Base-by-base conservation (phyloP, 805 yeast species). In the Yarrowia sp. region DNA sequence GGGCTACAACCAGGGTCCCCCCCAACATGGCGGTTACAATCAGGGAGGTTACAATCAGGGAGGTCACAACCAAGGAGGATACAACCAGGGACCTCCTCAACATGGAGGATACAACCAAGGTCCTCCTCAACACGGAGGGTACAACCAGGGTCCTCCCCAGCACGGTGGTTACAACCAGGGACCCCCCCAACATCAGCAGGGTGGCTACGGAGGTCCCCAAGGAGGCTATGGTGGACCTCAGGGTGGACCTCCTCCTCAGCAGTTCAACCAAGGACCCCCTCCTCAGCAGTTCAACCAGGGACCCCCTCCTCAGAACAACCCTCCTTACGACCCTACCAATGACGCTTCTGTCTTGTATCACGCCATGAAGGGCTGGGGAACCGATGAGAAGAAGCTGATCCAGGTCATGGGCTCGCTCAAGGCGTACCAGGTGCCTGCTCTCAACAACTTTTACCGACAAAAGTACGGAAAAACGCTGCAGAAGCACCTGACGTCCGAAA, bases 291-390 rank as follows among this genome's bases (percentile, higher is more conserved):
- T 9, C 19, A 17, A 17, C 30, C 30, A 19, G 13, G 30, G 30
- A 24, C 49, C 49, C 20, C 49, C 49, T 44, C 33, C 49, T 20
- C 56, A 39, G 17, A 47, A 55, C 19, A 42, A 58, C 50, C 64
- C 64, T 17, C 64, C 64, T 10, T 71, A 71, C 66, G 64, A 71
- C 43, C 73, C 73, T 9, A 24, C 63, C 5, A 15, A 47, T 39
- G 73, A 71, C 46, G 69, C 70, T 19, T 66, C 70, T 13, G 53
- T 66, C 15, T 50, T 71, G 24, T 67, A 70, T 50, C 52, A 61
- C 10, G 73, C 73, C 17, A 71, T 72, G 12, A 71, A 71, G 39
- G 73, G 73, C 36, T 69, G 72, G 68, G 73, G 73, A 19, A 71
- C 73, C 7, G 73, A 71, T 58, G 73, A 71, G 50, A 64, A 68